Evolutionary conservation across 805 yeast species (phyloP).

Genomic region (Kuraishia ogatae): DNA sequence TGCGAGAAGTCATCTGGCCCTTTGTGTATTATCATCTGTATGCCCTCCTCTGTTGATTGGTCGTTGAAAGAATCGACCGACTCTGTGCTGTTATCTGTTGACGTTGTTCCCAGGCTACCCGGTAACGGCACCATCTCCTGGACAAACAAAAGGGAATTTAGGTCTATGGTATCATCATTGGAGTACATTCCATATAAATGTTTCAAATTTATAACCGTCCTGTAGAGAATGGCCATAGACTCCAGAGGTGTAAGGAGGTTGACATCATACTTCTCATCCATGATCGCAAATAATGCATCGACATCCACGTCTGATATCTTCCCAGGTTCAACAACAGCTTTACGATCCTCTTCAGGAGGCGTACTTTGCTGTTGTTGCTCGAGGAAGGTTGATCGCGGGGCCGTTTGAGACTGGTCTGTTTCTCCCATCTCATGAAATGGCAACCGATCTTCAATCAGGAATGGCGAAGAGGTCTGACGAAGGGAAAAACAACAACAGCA

Average conservation of each 20-base stretch:
- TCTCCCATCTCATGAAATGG: not conserved
- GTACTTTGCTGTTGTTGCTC: not conserved
- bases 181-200: slow-evolving; percentile 8
- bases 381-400: not conserved
- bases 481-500: not conserved
- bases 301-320: slow-evolving; percentile 14
- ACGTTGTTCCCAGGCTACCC: not conserved
- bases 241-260: slow-evolving; percentile 17
- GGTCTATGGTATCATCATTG: slow-evolving; percentile 6
- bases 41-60: not conserved
- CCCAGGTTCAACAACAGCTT: not conserved
- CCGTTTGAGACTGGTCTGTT: not conserved
- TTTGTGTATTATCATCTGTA: not conserved
- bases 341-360: not conserved
- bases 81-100: not conserved
- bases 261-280: slow-evolving; percentile 11
- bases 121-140: not conserved
- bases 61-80: not conserved
- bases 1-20: not conserved
- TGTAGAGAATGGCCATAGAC: slow-evolving; percentile 18
- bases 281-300: slow-evolving; percentile 19
- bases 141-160: slow-evolving; percentile 4
- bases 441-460: not conserved
- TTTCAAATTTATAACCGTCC: slow-evolving; percentile 17
- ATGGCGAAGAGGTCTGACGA: not conserved